Evolutionary conservation across 371 early-diverging fungal genomes (phyloP), one percentile per base, ranked within the genome.

Genomic region (Polyrhizophydium stewartii): DNA sequence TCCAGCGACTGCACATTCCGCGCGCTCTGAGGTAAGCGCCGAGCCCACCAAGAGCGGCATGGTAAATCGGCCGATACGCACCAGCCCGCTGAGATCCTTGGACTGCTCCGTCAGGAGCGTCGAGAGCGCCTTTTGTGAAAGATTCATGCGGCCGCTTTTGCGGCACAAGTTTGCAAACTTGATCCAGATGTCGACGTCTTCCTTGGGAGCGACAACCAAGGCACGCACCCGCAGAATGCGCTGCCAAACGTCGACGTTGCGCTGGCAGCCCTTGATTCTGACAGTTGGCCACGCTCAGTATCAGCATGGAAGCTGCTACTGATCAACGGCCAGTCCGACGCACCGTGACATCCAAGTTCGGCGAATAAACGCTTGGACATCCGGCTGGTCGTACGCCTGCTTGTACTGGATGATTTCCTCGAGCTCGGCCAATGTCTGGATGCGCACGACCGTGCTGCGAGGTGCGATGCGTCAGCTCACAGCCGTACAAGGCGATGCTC

Each of bases 231-330:
- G 89, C 55, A 97, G 71, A 52, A 97, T 87, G 56, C 91, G 83
- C 64, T 95, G 94, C 99, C 97, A 97, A 32, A 96, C 91, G 41
- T 95, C 94, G 3, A 98, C 92, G 63, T 94, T 94, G 33, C 92
- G 84, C 67, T 96, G 94, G 69, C 92, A 90, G 1, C 96, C 96
- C 62, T 87, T 84, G 59, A 98, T 46, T 89, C 85, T 58, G 83
- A 85, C 6, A n/a, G 25, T 50, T 19, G 40, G 10, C 12, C 10
- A 40, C 40, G 19, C 40, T 12, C 40, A 40, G 40, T 19, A 40
- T 19, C 10, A 40, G 10, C 40, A 10, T 19, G 40, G 12, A 19
- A 19, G 19, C 19, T 19, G 19, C 12, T 40, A 12, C 40, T 19
- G 19, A 10, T 12, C 19, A 19, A 19, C 40, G 10, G 19, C 19